These are phyloP conservation scores for Teratosphaeriaceae sp. DNA, from an alignment of 2,329 filamentous ascomycete species.

Conservation along the genomic window DNA sequence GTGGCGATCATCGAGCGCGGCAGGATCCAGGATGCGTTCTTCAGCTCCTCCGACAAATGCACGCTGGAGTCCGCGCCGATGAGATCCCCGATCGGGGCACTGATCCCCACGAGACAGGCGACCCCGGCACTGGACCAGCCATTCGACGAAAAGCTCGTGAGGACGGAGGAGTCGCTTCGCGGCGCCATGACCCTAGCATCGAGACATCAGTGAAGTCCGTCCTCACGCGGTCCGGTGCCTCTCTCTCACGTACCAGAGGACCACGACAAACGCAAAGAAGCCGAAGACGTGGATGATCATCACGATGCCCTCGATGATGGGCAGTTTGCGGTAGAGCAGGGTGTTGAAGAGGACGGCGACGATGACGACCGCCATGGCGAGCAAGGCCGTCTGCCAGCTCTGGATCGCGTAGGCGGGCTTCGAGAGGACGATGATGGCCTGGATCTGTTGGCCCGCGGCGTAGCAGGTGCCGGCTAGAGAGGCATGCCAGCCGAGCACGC, in stretches of 20 bases:
- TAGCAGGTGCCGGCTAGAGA: conserved; percentile 21
- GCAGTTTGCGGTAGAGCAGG: conserved; percentile 22
- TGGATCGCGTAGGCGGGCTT: conserved; percentile 17
- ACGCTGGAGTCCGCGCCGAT: conserved; percentile 33
- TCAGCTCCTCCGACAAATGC: conserved; percentile 29
- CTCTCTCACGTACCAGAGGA: conserved; percentile 20
- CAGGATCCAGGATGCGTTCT: conserved; percentile 23
- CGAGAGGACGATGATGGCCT: conserved; percentile 22
- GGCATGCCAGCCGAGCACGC: conserved; percentile 28
- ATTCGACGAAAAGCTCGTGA: conserved; percentile 4
- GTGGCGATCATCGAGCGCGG: conserved; percentile 27
- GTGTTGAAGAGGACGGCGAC: conserved; percentile 25
- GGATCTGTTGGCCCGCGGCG: conserved; percentile 23
- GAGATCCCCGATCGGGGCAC: conserved; percentile 29
- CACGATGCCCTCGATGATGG: conserved; percentile 23
- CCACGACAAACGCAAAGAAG: conserved; percentile 25
- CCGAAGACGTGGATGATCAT: conserved; percentile 24
- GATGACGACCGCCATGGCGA: conserved; percentile 8
- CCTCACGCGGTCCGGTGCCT: conserved; percentile 12
- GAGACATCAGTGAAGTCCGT: conserved; percentile 20
- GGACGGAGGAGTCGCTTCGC: neutral
- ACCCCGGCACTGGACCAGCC: conserved; percentile 20
- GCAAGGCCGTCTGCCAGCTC: conserved; percentile 13
- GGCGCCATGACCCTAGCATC: conserved; percentile 10
- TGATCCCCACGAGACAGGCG: conserved; percentile 21